Evolutionary conservation across 192 early-diverging fungal species (phyloP).

Genomic region (Backusella psychrophila): DNA sequence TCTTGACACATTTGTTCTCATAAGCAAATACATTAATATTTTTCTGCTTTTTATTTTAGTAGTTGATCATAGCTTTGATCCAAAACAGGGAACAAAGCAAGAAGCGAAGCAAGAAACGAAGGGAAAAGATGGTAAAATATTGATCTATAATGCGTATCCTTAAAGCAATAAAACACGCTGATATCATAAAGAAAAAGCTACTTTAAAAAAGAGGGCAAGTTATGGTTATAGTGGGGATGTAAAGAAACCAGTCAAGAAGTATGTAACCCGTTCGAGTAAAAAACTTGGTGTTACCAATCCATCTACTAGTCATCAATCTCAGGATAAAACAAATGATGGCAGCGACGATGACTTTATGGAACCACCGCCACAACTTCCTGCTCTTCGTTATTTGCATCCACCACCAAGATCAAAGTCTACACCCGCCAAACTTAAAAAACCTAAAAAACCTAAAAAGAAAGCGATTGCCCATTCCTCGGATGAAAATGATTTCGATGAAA

Average conservation of each 20-base stretch:
- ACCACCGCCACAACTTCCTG: not conserved
- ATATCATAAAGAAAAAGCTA: not conserved
- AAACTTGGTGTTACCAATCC: not conserved
- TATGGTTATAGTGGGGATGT: not conserved
- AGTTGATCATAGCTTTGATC: not conserved
- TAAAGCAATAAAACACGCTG: not conserved
- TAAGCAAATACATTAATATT: not conserved
- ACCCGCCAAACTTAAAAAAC: not conserved
- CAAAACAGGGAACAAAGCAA: not conserved
- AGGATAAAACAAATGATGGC: not conserved
- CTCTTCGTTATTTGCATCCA: not conserved
- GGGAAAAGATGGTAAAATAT: not conserved
- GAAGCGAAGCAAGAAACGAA: too few species aligned
- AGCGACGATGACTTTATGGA: not conserved
- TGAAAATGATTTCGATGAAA: too few species aligned
- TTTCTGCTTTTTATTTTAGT: not conserved
- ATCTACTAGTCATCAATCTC: not conserved
- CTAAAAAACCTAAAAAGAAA: not conserved
- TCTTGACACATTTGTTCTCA: not conserved
- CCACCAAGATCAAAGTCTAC: not conserved
- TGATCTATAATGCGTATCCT: too few species aligned
- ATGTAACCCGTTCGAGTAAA: not conserved
- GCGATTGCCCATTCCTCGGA: not conserved
- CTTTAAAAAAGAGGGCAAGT: not conserved
- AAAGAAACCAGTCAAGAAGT: not conserved